These are phyloP conservation scores for Linnemannia schmuckeri DNA, from an alignment of 192 early-diverging fungal genomes.

Conservation along the genomic window DNA sequence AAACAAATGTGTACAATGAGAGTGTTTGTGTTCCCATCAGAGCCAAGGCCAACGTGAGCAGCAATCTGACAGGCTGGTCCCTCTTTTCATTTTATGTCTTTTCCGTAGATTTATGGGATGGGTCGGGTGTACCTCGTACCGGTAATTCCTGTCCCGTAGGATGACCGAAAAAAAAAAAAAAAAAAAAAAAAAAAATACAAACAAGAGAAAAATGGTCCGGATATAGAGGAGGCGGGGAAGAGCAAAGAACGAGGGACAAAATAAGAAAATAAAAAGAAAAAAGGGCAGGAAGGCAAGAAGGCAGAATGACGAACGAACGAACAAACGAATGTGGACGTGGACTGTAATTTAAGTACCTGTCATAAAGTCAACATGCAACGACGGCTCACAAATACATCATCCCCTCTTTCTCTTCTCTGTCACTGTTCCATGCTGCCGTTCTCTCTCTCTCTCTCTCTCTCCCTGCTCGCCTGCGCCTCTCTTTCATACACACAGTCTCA, in stretches of 20 bases:
- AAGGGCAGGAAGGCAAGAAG: not conserved
- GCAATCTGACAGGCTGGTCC: not conserved
- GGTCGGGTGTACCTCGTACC: not conserved
- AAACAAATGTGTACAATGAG: not conserved
- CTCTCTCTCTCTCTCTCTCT: not conserved
- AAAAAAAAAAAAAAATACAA: too few relatives aligned
- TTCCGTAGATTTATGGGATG: not conserved
- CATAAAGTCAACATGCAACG: not conserved
- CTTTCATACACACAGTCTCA: not conserved
- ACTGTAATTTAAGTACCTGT: not conserved
- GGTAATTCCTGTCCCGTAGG: too few relatives aligned
- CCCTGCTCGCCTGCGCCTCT: not conserved
- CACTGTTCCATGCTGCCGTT: not conserved
- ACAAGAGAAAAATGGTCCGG: not conserved
- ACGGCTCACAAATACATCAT: not conserved
- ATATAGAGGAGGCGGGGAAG: not conserved
- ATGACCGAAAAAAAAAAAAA: too few relatives aligned
- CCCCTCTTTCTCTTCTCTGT: not conserved
- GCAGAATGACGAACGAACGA: not conserved
- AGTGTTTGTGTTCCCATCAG: not conserved
- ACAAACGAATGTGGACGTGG: not conserved
- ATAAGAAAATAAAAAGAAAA: slow-evolving; percentile 2
- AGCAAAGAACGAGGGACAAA: too few relatives aligned
- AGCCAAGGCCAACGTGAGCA: not conserved
- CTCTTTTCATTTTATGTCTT: not conserved